Evolutionary conservation across 257 asterid species (phyloP).

Genomic region (Plantago elongata): DNA sequence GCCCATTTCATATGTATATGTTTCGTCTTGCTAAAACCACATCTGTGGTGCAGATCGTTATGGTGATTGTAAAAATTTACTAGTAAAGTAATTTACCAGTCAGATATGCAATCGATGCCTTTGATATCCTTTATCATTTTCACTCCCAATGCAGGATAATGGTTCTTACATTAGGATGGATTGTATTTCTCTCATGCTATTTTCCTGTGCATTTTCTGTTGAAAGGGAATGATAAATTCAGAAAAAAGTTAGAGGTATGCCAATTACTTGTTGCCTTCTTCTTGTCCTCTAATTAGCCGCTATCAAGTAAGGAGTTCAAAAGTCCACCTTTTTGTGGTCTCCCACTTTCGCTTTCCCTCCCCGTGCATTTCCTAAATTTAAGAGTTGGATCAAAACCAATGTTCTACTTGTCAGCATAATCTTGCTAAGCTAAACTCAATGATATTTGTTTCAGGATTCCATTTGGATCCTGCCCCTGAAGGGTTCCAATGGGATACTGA

Average conservation of each 20-base stretch:
- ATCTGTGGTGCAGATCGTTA: background rate
- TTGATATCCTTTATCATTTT: constrained; percentile 27
- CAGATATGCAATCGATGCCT: constrained; percentile 2
- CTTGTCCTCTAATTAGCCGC: too few relatives aligned
- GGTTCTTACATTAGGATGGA: constrained; percentile 90
- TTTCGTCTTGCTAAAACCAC: too few relatives aligned
- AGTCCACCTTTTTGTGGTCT: constrained; percentile 8
- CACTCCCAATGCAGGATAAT: constrained; percentile 61
- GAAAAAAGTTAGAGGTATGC: constrained; percentile 81
- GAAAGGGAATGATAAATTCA: constrained; percentile 81
- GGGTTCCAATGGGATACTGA: too few relatives aligned
- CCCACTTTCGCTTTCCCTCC: background rate
- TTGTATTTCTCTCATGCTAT: constrained; percentile 85
- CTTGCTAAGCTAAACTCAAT: too few relatives aligned
- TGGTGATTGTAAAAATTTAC: constrained; percentile 5
- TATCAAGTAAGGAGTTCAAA: background rate
- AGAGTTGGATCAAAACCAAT: too few relatives aligned
- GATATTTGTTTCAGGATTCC: too few relatives aligned
- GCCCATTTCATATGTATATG: too few relatives aligned
- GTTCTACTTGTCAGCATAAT: too few relatives aligned
- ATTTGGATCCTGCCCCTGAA: too few relatives aligned
- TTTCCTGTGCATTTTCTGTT: constrained; percentile 87
- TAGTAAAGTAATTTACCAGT: constrained; percentile 6
- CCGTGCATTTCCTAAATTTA: too few relatives aligned
- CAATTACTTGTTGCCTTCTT: background rate